A percentile compares a stretch with the other conserved stretches of the same genome.
These are phyloP conservation scores for Hemisphaericaspora nanyangensis DNA, from an alignment of 805 yeast species.

Conservation along the genomic window DNA sequence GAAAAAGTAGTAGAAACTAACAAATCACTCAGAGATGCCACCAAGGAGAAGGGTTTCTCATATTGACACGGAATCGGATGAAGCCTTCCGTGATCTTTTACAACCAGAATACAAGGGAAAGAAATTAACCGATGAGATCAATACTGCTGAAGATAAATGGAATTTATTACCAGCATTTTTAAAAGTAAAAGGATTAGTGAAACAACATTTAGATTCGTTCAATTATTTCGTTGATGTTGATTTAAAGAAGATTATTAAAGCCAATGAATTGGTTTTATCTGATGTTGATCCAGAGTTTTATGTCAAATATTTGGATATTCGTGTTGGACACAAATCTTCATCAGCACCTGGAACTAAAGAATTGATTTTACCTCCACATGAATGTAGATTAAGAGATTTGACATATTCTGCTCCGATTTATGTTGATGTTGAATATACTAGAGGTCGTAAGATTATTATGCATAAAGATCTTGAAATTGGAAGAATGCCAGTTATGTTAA, in stretches of 20 bases:
- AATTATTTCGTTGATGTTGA: constrained; percentile 94
- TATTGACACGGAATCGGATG: constrained; percentile 37
- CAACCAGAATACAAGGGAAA: constrained; percentile 86
- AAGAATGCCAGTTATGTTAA: constrained; percentile 97
- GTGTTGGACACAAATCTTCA: constrained; percentile 81
- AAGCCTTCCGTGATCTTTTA: constrained; percentile 69
- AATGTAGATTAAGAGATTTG: constrained; percentile 89
- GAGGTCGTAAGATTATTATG: constrained; percentile 89
- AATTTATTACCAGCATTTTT: constrained; percentile 91
- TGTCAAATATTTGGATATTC: constrained; percentile 84
- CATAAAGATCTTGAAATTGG: constrained; percentile 92
- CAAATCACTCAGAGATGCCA: constrained; percentile 14
- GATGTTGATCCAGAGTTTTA: constrained; percentile 98
- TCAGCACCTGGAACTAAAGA: constrained; percentile 49
- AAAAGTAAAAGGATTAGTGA: constrained; percentile 92
- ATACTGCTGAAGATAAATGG: constrained; percentile 96
- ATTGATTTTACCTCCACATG: constrained; percentile 81
- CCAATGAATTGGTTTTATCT: constrained; percentile 82
- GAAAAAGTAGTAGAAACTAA: no score
- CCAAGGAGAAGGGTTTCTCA: constrained; percentile 10
- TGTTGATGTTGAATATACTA: constrained; percentile 95
- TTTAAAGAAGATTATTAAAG: constrained; percentile 84
- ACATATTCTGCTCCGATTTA: constrained; percentile 93
- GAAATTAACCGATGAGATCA: constrained; percentile 77
- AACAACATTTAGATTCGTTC: constrained; percentile 97